Evolutionary conservation across 2,329 filamentous ascomycete genomes (phyloP), one percentile per base, ranked within the genome.

Genomic region (Colletotrichum sp.): DNA sequence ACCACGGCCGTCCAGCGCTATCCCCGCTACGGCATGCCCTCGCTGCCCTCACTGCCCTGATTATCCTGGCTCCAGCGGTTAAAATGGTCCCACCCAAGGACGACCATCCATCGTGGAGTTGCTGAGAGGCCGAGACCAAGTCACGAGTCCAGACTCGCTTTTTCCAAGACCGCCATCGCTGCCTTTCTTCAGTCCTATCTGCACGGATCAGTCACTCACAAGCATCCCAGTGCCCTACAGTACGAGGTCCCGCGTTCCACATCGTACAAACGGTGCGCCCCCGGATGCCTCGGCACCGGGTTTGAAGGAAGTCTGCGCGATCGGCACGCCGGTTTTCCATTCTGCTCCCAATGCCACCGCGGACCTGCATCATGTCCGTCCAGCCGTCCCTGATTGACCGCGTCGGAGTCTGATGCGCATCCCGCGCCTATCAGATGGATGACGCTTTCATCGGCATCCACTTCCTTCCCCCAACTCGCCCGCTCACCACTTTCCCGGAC

Each of bases 361-460:
- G 70, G 74, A 74, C 74, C 70, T 76, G 71, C 70, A 76, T 76
- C 57, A 44, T 55, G 65, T 75, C 59, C 48, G 63, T 65, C 48
- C 65, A 64, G 34, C 34, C 36, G 48, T 75, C 48, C 64, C 64
- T 73, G 65, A 68, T 68, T 69, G 57, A 60, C 59, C 34, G 48
- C 71, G 64, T 66, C 71, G 64, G 65, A 74, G 48, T 32, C 15
- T 48, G 63, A 36, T 52, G 48, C 30, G 11, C 44, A 60, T 36
- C 19, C 28, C 36, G 22, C 27, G 63, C 52, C 63, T 28, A 19
- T 66, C 27, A 61, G 22, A 48, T 39, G 27, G 48, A 68, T 72
- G 63, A 69, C 70, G 74, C 59, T 66, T 59, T 65, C 34, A 28
- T 39, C 27, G n/a, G 19, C 44, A 52, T 22, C 44, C 44, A 52